phyloP scores from a whole-genome alignment of 2,329 filamentous ascomycete genomes.

The Scortechinia acanthostroma region DNA sequence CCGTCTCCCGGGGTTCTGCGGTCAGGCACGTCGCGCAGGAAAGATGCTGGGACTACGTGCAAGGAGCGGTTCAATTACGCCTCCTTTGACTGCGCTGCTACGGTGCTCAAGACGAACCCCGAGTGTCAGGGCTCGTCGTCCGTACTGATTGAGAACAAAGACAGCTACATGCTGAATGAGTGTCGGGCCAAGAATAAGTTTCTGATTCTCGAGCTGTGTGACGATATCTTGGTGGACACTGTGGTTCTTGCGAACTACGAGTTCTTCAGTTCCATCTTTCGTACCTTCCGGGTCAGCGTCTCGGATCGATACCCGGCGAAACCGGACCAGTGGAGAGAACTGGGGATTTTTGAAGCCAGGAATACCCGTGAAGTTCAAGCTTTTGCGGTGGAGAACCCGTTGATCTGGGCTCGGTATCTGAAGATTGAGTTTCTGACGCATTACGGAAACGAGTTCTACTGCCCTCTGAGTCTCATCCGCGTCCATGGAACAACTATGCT shows the following conservation, averaged over 20 bases:
- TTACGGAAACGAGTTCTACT: slow-evolving; percentile 71
- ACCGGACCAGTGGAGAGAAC: slow-evolving; percentile 61
- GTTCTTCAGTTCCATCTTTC: slow-evolving; percentile 63
- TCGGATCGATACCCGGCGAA: slow-evolving; percentile 70
- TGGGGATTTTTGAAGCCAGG: slow-evolving; percentile 63
- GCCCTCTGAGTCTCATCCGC: slow-evolving; percentile 61
- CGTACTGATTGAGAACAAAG: slow-evolving; percentile 68
- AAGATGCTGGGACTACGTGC: slow-evolving; percentile 69
- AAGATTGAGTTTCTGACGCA: slow-evolving; percentile 66
- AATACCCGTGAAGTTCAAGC: slow-evolving; percentile 69
- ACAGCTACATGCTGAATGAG: slow-evolving; percentile 72
- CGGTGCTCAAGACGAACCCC: slow-evolving; percentile 63
- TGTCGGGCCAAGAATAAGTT: slow-evolving; percentile 67
- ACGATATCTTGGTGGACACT: slow-evolving; percentile 13
- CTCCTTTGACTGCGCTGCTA: slow-evolving; percentile 70
- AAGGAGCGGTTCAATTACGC: slow-evolving; percentile 73
- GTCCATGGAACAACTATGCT: slow-evolving; percentile 69
- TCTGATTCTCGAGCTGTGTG: slow-evolving; percentile 65
- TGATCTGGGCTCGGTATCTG: slow-evolving; percentile 70
- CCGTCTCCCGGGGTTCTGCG: slow-evolving; percentile 10
- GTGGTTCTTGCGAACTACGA: slow-evolving; percentile 8
- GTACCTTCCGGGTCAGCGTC: slow-evolving; percentile 65
- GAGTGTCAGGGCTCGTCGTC: slow-evolving; percentile 64
- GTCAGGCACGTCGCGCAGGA: slow-evolving; percentile 36
- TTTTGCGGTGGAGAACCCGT: slow-evolving; percentile 63